A percentile compares a stretch with the other conserved stretches of the same genome.
These are phyloP conservation scores for Rhynchosporium secalis DNA, from an alignment of 2,329 filamentous ascomycete genomes.

Conservation along the genomic window DNA sequence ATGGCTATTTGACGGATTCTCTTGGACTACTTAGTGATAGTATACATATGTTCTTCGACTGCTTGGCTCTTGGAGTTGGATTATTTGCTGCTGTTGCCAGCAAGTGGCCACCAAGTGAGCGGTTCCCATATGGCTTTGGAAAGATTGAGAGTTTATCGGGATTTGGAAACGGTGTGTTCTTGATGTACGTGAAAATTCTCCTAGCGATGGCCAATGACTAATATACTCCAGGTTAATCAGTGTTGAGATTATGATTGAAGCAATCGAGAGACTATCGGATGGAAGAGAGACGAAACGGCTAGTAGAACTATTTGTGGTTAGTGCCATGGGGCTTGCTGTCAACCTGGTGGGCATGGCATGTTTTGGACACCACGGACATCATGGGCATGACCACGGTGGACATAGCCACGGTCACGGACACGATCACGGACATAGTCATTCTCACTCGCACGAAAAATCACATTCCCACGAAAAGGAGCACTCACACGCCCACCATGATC, in stretches of 20 bases:
- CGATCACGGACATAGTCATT: conserved; percentile 37
- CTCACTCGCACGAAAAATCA: conserved; percentile 23
- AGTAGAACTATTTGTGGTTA: conserved; percentile 85
- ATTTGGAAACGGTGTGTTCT: conserved; percentile 92
- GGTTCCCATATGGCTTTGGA: conserved; percentile 92
- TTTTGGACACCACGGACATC: conserved; percentile 48
- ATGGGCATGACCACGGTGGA: conserved; percentile 39
- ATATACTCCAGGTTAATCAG: conserved; percentile 72
- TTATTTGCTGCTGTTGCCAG: conserved; percentile 90
- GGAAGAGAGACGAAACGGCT: conserved; percentile 82
- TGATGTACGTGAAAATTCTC: conserved; percentile 62
- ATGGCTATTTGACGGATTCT: conserved; percentile 91
- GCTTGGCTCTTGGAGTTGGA: conserved; percentile 85
- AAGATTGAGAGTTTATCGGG: conserved; percentile 96
- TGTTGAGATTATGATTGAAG: conserved; percentile 93
- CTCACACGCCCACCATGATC: conserved; percentile 28
- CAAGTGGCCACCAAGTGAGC: conserved; percentile 88
- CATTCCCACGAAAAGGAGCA: conserved; percentile 26
- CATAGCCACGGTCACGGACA: conserved; percentile 38
- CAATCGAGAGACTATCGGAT: conserved; percentile 81
- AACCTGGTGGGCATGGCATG: conserved; percentile 80
- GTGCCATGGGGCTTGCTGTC: conserved; percentile 79
- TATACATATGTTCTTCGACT: conserved; percentile 99
- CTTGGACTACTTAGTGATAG: conserved; percentile 94
- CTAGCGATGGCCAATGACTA: conserved; percentile 14